Percentiles rank a stretch among this genome's conserved stretches.
Evolutionary conservation across 2,329 filamentous ascomycete species (phyloP).

Genomic region (Neofusicoccum sp.): DNA sequence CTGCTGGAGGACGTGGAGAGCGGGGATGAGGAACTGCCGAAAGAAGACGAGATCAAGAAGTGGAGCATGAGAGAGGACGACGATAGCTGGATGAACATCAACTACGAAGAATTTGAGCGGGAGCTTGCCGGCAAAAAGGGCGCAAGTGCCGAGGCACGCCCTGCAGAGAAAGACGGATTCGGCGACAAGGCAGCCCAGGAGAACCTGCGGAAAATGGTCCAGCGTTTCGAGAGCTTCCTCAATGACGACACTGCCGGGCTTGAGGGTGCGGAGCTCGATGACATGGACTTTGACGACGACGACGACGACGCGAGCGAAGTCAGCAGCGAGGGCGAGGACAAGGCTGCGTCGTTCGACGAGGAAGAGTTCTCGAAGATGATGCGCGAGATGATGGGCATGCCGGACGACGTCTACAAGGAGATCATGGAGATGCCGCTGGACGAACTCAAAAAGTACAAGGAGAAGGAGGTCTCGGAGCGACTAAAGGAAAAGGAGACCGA

Average conservation of each 20-base stretch:
- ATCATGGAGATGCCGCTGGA: constrained; percentile 30
- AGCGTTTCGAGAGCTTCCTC: constrained; percentile 88
- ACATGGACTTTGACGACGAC: constrained; percentile 62
- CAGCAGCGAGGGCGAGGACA: constrained; percentile 67
- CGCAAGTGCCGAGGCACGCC: neutral
- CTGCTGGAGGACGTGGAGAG: constrained; percentile 74
- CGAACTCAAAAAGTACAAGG: constrained; percentile 6
- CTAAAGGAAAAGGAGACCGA: constrained; percentile 16
- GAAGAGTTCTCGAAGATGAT: constrained; percentile 84
- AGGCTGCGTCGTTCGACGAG: constrained; percentile 80
- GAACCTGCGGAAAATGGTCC: constrained; percentile 87
- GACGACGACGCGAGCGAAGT: constrained; percentile 40
- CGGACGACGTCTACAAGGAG: constrained; percentile 37
- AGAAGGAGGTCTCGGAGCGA: neutral
- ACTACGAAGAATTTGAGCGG: constrained; percentile 83
- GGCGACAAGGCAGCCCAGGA: constrained; percentile 70
- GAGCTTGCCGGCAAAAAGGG: constrained; percentile 64
- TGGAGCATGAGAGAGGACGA: constrained; percentile 79
- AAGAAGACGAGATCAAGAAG: constrained; percentile 66
- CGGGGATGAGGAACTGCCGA: constrained; percentile 72
- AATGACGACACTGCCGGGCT: constrained; percentile 80
- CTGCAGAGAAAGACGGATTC: constrained; percentile 21
- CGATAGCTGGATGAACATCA: constrained; percentile 90
- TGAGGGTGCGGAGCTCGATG: constrained; percentile 72
- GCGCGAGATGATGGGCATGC: constrained; percentile 84